Evolutionary conservation across 768 basidiomycete species (phyloP), one percentile per base, ranked within the genome.

Genomic region (Cubamyces lactineus): DNA sequence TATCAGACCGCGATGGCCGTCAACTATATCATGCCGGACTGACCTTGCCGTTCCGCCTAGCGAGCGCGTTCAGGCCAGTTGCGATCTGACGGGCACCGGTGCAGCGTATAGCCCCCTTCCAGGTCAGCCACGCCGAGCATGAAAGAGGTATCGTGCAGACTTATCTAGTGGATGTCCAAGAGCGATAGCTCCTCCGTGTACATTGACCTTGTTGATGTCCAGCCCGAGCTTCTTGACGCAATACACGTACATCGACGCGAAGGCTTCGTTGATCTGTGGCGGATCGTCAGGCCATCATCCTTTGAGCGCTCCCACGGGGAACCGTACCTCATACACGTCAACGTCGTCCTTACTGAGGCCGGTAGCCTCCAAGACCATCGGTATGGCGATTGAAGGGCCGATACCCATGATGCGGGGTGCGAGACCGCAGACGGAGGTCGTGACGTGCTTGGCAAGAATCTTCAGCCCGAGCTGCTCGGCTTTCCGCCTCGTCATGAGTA

Each of bases 131-230:
- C 42, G 26, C 43, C 41, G 40, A 34, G 6, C 0, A 17, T 40
- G 45, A 40, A 40, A 59, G 53, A 40, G 28, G 47, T 28, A 46
- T 55, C 19, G 23, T 24, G 67, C 40, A 23, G 12, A 83, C 88
- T 82, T 71, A 91, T 88, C 91, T 84, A 92, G 71, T 26, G 91
- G 90, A 73, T 92, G 90, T 0, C 91, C 90, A 43, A 94, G 79
- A 21, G 92, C 93, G 69, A 96, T 96, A 0, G 93, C 93, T 2
- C 94, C 94, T 16, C 94, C 94, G 62, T 94, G 94, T 26, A 92
- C 90, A 68, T 95, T 95, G 19, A 93, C 86, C 79, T 90, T 84
- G 53, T 80, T 78, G n/a, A 72, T 73, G 61, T 84, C 79, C 24
- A 96, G 77, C 13, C 79, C 80, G 17, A 95, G 84, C 59, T 82